phyloP scores from a whole-genome alignment of 345 rosid genomes.

The Hypericum androsaemum region DNA sequence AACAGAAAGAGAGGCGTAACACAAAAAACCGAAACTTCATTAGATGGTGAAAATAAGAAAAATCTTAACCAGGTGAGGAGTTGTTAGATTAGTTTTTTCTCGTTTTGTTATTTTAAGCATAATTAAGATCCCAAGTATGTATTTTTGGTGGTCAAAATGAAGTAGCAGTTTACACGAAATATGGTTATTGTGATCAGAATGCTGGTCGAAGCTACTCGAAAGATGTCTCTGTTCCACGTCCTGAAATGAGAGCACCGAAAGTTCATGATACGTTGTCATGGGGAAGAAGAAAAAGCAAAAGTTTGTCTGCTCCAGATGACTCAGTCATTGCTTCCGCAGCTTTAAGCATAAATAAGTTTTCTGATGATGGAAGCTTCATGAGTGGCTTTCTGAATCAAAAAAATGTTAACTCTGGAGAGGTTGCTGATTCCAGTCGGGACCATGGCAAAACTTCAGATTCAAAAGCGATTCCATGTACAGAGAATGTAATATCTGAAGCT shows the following conservation, averaged over 20 bases:
- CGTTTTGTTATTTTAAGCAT: too few relatives aligned
- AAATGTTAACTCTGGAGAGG: slow-evolving; percentile 20
- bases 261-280: slow-evolving; percentile 54
- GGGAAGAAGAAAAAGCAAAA: slow-evolving; percentile 50
- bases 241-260: slow-evolving; percentile 66
- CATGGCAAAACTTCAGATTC: slow-evolving; percentile 18
- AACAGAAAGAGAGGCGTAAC: slow-evolving; percentile 39
- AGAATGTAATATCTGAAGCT: slow-evolving; percentile 20
- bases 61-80: slow-evolving; percentile 36
- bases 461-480: slow-evolving; percentile 13
- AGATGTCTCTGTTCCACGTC: slow-evolving; percentile 45
- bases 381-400: slow-evolving; percentile 33
- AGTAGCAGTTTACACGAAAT: background rate
- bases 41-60: slow-evolving; percentile 26
- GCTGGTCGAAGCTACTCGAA: slow-evolving; percentile 46
- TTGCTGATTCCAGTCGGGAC: slow-evolving; percentile 21
- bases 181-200: slow-evolving; percentile 22
- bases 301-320: slow-evolving; percentile 38
- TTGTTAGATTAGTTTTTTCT: background rate
- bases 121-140: too few relatives aligned
- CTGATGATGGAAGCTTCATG: slow-evolving; percentile 76
- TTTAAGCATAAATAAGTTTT: slow-evolving; percentile 55
- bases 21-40: slow-evolving; percentile 20
- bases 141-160: too few relatives aligned
- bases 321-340: slow-evolving; percentile 44